Evolutionary conservation across 2,329 filamentous ascomycete species (phyloP).

Genomic region (Lanzia echinophila): DNA sequence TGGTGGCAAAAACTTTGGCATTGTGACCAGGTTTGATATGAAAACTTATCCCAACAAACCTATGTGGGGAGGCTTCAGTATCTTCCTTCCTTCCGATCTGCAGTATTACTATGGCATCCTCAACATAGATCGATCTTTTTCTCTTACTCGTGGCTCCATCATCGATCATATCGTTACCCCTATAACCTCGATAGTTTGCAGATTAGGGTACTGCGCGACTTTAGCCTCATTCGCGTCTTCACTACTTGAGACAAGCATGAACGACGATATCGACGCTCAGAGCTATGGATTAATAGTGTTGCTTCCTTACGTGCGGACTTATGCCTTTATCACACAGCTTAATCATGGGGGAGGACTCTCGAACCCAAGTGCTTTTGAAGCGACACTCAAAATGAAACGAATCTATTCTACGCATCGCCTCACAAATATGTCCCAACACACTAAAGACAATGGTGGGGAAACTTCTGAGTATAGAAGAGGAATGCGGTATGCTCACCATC

Average conservation of each 20-base stretch:
- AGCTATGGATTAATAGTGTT: neutral
- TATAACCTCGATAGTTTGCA: neutral
- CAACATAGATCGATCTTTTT: neutral
- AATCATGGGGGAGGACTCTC: neutral
- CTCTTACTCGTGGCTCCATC: neutral
- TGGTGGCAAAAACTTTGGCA: constrained; percentile 28
- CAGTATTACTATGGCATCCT: neutral
- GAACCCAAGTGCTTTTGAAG: neutral
- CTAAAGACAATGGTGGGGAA: neutral
- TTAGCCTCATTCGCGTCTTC: neutral
- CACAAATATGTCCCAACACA: neutral
- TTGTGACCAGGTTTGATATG: constrained; percentile 39
- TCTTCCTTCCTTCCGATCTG: neutral
- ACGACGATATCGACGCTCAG: neutral
- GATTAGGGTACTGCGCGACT: neutral
- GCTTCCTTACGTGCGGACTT: neutral
- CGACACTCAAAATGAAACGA: neutral
- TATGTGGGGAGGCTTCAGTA: constrained; percentile 8
- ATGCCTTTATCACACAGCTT: neutral
- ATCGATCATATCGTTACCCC: neutral
- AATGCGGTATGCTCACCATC: neutral
- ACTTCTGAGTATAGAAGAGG: neutral
- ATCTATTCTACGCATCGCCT: neutral
- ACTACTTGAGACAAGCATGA: neutral
- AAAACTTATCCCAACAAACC: constrained; percentile 7